phyloP scores from a whole-genome alignment of 768 basidiomycete genomes.

The Tricholoma flavovirens region DNA sequence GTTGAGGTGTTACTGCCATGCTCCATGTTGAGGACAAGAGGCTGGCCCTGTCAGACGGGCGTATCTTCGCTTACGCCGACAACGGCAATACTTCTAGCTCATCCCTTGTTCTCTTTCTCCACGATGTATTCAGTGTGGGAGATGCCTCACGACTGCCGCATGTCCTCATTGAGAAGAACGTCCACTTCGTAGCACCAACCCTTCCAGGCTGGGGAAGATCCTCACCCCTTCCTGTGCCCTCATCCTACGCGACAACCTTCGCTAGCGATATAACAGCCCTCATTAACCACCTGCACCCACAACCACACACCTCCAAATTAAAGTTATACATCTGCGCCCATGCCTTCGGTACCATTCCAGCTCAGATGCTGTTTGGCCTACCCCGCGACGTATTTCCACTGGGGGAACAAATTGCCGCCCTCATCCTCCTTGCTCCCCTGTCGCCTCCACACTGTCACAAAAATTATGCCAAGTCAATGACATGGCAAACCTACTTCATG shows the following conservation, averaged over 20 bases:
- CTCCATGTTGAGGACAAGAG: conserved; percentile 31
- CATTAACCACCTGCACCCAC: conserved; percentile 47
- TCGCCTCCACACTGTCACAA: conserved; percentile 43
- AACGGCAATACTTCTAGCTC: conserved; percentile 44
- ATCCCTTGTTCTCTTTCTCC: conserved; percentile 47
- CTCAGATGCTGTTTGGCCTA: conserved; percentile 53
- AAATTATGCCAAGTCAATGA: conserved; percentile 40
- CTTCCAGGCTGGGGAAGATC: conserved; percentile 57
- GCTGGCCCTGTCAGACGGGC: conserved; percentile 34
- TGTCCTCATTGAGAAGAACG: conserved; percentile 30
- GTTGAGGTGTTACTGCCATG: conserved; percentile 14
- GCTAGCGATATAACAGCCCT: conserved; percentile 40
- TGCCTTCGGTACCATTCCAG: conserved; percentile 48
- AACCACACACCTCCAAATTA: conserved; percentile 35
- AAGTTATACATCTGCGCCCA: conserved; percentile 47
- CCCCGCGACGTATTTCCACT: conserved; percentile 46
- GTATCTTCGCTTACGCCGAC: conserved; percentile 50
- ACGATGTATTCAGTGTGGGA: conserved; percentile 51
- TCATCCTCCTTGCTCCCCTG: conserved; percentile 42
- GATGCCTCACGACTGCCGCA: conserved; percentile 30
- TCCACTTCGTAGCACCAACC: conserved; percentile 46
- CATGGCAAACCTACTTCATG: conserved; percentile 41
- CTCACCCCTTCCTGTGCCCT: conserved; percentile 30
- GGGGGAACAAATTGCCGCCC: conserved; percentile 38
- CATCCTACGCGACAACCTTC: conserved; percentile 36